A percentile compares a stretch with the other conserved stretches of the same genome.
phyloP scores from a whole-genome alignment of 768 basidiomycete genomes.

The Tylopilus balloui region DNA sequence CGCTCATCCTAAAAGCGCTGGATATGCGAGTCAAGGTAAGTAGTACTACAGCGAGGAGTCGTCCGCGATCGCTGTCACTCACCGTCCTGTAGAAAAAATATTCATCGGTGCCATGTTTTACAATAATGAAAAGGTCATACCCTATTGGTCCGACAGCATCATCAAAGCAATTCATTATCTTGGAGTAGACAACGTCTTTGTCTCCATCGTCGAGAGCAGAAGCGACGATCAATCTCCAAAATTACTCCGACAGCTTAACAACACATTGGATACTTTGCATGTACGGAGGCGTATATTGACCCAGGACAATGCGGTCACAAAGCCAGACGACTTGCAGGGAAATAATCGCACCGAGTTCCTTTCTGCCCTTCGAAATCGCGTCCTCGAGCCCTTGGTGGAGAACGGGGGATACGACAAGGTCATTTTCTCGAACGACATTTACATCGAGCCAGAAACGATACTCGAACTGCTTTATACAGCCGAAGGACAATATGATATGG shows the following conservation, averaged over 20 bases:
- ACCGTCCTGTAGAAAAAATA: constrained; percentile 9
- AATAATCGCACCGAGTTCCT: constrained; percentile 10
- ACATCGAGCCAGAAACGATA: constrained; percentile 38
- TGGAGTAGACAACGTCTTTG: constrained; percentile 40
- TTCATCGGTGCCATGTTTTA: constrained; percentile 35
- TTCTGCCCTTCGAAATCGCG: constrained; percentile 37
- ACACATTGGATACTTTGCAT: constrained; percentile 5
- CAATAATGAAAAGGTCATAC: constrained; percentile 36
- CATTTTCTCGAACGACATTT: constrained; percentile 42
- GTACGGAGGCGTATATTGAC: constrained; percentile 15
- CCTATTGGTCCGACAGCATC: constrained; percentile 37
- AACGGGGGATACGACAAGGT: constrained; percentile 36
- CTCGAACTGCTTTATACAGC: constrained; percentile 37
- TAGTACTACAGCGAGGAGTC: background rate
- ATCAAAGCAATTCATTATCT: constrained; percentile 35
- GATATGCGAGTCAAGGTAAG: constrained; percentile 16
- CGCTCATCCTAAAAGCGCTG: constrained; percentile 7
- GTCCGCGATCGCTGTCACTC: background rate
- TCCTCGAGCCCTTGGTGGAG: constrained; percentile 37
- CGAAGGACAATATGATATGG: constrained; percentile 40
- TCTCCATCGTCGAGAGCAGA: constrained; percentile 39
- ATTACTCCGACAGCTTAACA: constrained; percentile 10
- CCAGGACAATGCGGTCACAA: constrained; percentile 5
- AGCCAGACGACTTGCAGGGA: background rate
- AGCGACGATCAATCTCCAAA: constrained; percentile 16